Evolutionary conservation across 345 rosid genomes (phyloP).

Genomic region (Orychophragmus violaceus): DNA sequence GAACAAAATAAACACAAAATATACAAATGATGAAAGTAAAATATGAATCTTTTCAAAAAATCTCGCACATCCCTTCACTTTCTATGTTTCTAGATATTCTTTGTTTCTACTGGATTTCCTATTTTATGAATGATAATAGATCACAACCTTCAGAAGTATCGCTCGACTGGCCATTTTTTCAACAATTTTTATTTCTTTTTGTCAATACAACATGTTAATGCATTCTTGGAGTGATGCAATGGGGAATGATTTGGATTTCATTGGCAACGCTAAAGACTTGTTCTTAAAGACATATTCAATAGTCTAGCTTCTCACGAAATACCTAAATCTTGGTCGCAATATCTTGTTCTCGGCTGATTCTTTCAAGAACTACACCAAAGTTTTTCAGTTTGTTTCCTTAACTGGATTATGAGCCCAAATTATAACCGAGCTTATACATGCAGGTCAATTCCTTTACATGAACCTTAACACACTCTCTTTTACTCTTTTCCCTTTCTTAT

Average conservation of each 20-base stretch:
- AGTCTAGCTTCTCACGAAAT: not conserved
- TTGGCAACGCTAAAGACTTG: not conserved
- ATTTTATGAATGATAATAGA: conserved; percentile 5
- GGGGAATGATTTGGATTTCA: not conserved
- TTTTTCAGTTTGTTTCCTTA: not conserved
- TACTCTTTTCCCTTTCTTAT: no score
- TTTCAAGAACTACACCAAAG: not conserved
- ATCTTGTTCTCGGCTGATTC: not conserved
- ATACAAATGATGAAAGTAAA: no score
- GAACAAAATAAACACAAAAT: no score
- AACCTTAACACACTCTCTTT: no score
- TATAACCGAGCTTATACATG: no score
- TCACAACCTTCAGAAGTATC: not conserved
- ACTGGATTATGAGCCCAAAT: no score
- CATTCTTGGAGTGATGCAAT: not conserved
- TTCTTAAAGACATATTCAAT: not conserved
- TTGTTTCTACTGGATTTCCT: not conserved
- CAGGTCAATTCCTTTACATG: no score
- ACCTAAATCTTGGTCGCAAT: not conserved
- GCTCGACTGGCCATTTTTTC: conserved; percentile 1
- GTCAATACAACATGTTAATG: not conserved
- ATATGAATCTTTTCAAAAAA: no score
- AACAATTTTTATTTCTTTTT: not conserved
- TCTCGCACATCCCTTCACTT: no score
- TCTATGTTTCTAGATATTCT: no score